A percentile compares a stretch with the other conserved stretches of the same genome.
Conservation (phyloP, 331 rosid genomes). For the Quercus phellos region DNA sequence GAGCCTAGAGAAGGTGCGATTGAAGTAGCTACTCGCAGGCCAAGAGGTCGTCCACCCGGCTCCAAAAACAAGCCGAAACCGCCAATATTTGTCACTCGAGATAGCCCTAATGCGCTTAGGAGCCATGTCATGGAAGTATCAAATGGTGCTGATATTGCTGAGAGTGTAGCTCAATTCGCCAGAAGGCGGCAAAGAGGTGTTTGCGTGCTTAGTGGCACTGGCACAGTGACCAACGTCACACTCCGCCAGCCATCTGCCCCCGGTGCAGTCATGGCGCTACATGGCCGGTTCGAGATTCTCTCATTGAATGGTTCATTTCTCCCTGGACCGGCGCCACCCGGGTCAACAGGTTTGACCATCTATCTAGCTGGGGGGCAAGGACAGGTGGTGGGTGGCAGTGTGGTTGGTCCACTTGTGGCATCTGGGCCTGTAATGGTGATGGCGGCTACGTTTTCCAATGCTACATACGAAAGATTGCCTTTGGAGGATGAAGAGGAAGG, state of each 20-base stretch:
- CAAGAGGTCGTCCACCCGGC: slow-evolving; percentile 59
- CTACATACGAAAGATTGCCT: slow-evolving; percentile 66
- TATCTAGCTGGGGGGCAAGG: slow-evolving; percentile 74
- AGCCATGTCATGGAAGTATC: slow-evolving; percentile 81
- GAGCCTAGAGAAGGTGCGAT: slow-evolving; percentile 65
- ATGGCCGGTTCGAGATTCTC: slow-evolving; percentile 62
- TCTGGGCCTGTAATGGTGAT: slow-evolving; percentile 67
- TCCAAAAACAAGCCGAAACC: slow-evolving; percentile 74
- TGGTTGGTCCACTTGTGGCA: slow-evolving; percentile 63
- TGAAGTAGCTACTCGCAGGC: slow-evolving; percentile 50
- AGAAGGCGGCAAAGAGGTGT: slow-evolving; percentile 61
- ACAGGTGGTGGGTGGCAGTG: slow-evolving; percentile 64
- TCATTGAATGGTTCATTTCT: slow-evolving; percentile 58
- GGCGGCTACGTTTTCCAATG: slow-evolving; percentile 73
- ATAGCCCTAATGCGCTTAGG: slow-evolving; percentile 71
- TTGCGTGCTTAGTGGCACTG: slow-evolving; percentile 52
- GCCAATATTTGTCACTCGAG: slow-evolving; percentile 63
- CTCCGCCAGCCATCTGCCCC: slow-evolving; percentile 57
- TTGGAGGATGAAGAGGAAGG: slow-evolving; percentile 47
- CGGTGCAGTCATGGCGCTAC: slow-evolving; percentile 50
- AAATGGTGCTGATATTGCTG: slow-evolving; percentile 54
- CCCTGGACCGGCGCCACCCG: slow-evolving; percentile 54
- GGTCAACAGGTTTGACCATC: slow-evolving; percentile 55
- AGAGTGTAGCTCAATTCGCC: slow-evolving; percentile 51
- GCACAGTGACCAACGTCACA: slow-evolving; percentile 56